Conservation (phyloP, 208 protist species). For the Vickermania ingenoplastis region DNA sequence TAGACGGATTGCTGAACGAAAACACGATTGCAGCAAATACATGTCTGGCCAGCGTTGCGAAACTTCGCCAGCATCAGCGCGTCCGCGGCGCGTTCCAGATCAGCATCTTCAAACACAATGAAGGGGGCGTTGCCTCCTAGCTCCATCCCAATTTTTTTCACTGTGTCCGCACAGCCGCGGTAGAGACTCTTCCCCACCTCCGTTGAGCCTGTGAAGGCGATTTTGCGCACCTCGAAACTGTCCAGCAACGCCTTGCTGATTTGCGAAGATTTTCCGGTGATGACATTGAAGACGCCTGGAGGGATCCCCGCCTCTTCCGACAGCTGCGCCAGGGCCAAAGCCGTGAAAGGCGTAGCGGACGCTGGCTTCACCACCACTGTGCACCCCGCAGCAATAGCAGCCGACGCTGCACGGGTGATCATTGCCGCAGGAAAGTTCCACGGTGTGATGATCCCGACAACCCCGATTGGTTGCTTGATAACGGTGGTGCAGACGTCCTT, state of each 20-base stretch:
- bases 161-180: constrained; percentile 32
- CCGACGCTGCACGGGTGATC: constrained; percentile 63
- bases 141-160: constrained; percentile 83
- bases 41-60: constrained; percentile 83
- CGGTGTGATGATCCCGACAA: constrained; percentile 84
- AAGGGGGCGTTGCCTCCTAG: constrained; percentile 90
- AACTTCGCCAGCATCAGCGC: constrained; percentile 66
- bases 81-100: constrained; percentile 54
- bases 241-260: constrained; percentile 55
- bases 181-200: constrained; percentile 58
- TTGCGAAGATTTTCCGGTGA: constrained; percentile 54
- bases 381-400: constrained; percentile 87
- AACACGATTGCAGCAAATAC: constrained; percentile 76
- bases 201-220: constrained; percentile 86
- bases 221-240: constrained; percentile 60
- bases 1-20: constrained; percentile 65
- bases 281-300: constrained; percentile 70
- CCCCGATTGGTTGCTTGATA: constrained; percentile 71
- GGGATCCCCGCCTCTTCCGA: constrained; percentile 65
- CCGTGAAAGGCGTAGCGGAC: constrained; percentile 67
- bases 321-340: constrained; percentile 61
- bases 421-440: constrained; percentile 91
- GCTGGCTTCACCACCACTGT: constrained; percentile 87
- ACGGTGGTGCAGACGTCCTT: constrained; percentile 46
- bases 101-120: constrained; percentile 85